Conservation (phyloP, 768 basidiomycete genomes). For the Phylloporus arenicola region DNA sequence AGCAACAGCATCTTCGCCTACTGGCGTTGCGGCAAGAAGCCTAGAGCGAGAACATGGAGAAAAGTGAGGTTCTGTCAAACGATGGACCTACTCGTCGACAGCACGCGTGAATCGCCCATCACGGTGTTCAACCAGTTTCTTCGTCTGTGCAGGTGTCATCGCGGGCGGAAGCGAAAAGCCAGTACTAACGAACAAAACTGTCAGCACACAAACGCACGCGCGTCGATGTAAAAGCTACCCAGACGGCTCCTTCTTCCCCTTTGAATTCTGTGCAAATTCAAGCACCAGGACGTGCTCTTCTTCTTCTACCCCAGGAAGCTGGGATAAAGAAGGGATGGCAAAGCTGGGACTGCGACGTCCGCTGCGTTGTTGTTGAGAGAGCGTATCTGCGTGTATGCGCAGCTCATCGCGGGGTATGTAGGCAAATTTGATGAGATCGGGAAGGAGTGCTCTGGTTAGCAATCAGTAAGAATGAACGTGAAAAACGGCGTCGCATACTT, state of each 20-base stretch:
- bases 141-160: conserved; percentile 52
- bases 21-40: conserved; percentile 49
- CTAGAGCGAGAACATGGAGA: conserved; percentile 31
- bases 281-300: conserved; percentile 48
- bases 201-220: background rate
- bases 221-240: conserved; percentile 16
- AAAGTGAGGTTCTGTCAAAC: background rate
- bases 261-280: conserved; percentile 46
- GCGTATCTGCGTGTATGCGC: conserved; percentile 43
- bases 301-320: conserved; percentile 23
- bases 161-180: conserved; percentile 27
- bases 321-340: conserved; percentile 26
- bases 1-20: conserved; percentile 56
- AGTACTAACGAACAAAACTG: conserved; percentile 8
- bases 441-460: conserved; percentile 62
- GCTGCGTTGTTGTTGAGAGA: conserved; percentile 15
- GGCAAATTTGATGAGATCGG: conserved; percentile 74
- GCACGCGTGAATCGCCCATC: conserved; percentile 61
- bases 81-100: conserved; percentile 54
- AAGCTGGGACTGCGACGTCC: conserved; percentile 42
- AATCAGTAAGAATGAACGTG: background rate
- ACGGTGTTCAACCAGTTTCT: conserved; percentile 66
- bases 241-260: conserved; percentile 26
- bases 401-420: conserved; percentile 66
- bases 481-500: conserved; percentile 45